Evolutionary conservation across 257 asterid species (phyloP), one percentile per base, ranked within the genome.

Genomic region (Fraxinus excelsior): DNA sequence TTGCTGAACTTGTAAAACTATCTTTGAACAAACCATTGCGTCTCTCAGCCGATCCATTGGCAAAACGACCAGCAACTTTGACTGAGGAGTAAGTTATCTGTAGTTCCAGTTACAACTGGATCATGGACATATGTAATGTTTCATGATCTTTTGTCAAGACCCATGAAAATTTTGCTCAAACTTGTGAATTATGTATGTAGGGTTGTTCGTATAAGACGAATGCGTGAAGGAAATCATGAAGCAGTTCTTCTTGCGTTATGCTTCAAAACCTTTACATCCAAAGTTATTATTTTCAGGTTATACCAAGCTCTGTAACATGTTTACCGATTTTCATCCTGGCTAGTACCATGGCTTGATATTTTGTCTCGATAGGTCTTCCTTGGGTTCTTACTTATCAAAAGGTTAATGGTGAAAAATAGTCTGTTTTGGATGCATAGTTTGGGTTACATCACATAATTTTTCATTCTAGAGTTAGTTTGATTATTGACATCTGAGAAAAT

Each of bases 231-330:
- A 83, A 96, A 96, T 85, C 88, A 91, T 5, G 99, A 96, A 84
- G 98, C 98, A 56, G 95, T 96, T 87, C 97, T 96, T 84, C 91
- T 96, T 79, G 87, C 98, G n/a, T 75, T 96, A 82, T 96, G 99
- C 90, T 86, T 97, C 80, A 90, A 87, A 86, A 89, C 94, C 74
- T 93, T 96, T 87, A 93, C 92, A 8, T 87, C 97, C 21, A 87
- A 85, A 90, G 99, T 89, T 80, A 96, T 96, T 82, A 85, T 93
- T 76, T 96, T 96, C 96, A 91, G 99, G 99, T 96, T 73, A 60
- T 51, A 10, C 56, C n/a, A n/a, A n/a, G n/a, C n/a, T n/a, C n/a
- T n/a, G n/a, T n/a, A n/a, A 53, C 53, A 19, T 8, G 70, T 74
- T 62, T 67, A 51, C n/a, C n/a, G n/a, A 60, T 46, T 71, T 77